Evolutionary conservation across 257 asterid species (phyloP), one percentile per base, ranked within the genome.

Genomic region (Solanum paucissectum): DNA sequence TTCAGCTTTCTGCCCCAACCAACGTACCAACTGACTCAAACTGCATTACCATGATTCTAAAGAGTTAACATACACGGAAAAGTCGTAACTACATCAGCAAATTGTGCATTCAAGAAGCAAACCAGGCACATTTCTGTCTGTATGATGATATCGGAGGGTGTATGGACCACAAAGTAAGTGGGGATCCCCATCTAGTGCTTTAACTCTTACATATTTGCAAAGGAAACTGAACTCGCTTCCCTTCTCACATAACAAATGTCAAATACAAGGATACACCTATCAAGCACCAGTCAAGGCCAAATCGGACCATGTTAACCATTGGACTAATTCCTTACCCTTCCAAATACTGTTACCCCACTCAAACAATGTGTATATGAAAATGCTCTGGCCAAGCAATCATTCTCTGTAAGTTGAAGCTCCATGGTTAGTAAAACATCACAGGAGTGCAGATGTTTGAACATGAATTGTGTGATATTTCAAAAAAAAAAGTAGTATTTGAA

Each of bases 1-100:
- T 95, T 97, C 99, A 90, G 99, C 99, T 93, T 96, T 96, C 89
- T 76, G 73, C 86, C 96, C 99, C 95, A 97, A 87, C 99, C 99
- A 97, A 44, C 97, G 94, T 33, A 97, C 99, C 72, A 97, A 88
- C 90, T 96, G 98, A 92, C 99, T 95, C 94, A 97, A 93, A 91
- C 99, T 97, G 94, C 87, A 93, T 60, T 77, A 91, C 68, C 79
- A 66, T 88, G 85, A 81, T 81, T 81, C 40, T 81, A 44, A 81
- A 86, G 62, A 71, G 87, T 81, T 75, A 91, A 88, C 86, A 89
- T 86, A n/a, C 7, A 83, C 66, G 52, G 77, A 84, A 79, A 86
- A 83, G 38, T 76, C 20, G 13, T 32, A 46, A 72, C 38, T 33
- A 33, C 75, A 49, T 86, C 62, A 69, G 62, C 49, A 71, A 44